Evolutionary conservation across 345 rosid genomes (phyloP).

Genomic region (Eucalyptus leucophloia): DNA sequence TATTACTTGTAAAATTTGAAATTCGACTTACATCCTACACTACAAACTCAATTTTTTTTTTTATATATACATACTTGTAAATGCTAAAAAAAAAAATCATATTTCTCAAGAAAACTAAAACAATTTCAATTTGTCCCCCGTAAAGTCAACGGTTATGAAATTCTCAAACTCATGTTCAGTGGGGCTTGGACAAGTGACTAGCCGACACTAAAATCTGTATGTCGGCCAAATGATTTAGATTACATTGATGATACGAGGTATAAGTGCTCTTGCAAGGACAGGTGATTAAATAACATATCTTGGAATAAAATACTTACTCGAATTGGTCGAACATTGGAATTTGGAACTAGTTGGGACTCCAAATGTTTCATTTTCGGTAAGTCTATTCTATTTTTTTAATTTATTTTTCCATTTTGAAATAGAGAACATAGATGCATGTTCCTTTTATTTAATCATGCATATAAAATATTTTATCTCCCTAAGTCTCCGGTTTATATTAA

Average conservation of each 20-base stretch:
- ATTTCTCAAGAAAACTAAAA: not conserved
- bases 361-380: not conserved
- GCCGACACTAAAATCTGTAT: not conserved
- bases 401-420: not conserved
- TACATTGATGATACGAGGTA: not conserved
- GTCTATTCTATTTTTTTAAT: not conserved
- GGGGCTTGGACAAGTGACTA: not conserved
- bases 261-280: not conserved
- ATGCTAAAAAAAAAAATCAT: not conserved
- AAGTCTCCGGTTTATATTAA: not conserved
- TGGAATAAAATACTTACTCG: not conserved
- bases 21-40: not conserved
- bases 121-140: not conserved
- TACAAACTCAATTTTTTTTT: not conserved
- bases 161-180: not conserved
- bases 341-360: not conserved
- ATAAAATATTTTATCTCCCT: not conserved
- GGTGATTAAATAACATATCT: not conserved
- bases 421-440: not conserved
- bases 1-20: not conserved
- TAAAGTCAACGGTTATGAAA: not conserved
- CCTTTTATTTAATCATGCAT: not conserved
- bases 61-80: not conserved
- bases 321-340: not conserved
- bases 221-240: not conserved